Percentiles rank a stretch among this genome's conserved stretches.
These are phyloP conservation scores for Coemansia sp. DNA, from an alignment of 192 early-diverging fungal genomes.

Conservation along the genomic window DNA sequence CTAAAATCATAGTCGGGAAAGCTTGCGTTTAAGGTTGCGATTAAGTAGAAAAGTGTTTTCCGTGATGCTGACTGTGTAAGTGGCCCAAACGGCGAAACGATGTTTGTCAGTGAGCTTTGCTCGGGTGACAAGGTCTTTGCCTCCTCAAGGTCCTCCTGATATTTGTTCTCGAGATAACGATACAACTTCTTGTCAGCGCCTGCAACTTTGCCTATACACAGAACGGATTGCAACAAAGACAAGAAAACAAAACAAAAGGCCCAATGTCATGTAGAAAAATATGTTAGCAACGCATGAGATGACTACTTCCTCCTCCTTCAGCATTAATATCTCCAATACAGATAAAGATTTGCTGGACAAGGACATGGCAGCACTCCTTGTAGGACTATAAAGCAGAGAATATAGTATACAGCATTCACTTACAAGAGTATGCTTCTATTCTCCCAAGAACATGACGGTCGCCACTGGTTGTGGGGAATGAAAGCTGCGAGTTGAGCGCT, in stretches of 20 bases:
- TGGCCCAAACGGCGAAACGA: slow-evolving; percentile 85
- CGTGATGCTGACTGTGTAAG: slow-evolving; percentile 80
- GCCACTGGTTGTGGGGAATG: slow-evolving; percentile 73
- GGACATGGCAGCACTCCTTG: neutral
- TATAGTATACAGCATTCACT: slow-evolving; percentile 31
- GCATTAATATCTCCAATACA: neutral
- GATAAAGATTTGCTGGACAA: too few relatives aligned
- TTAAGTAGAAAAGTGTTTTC: slow-evolving; percentile 90
- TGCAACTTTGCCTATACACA: slow-evolving; percentile 81
- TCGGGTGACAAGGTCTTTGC: slow-evolving; percentile 67
- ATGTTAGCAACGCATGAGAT: slow-evolving; percentile 2
- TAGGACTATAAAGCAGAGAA: neutral
- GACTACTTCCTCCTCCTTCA: neutral
- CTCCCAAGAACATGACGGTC: slow-evolving; percentile 82
- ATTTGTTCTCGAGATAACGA: slow-evolving; percentile 83
- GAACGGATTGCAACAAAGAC: neutral
- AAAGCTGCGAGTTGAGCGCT: slow-evolving; percentile 79
- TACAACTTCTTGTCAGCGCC: slow-evolving; percentile 91
- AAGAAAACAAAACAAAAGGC: neutral
- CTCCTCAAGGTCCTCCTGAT: slow-evolving; percentile 64
- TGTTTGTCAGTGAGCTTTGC: slow-evolving; percentile 62
- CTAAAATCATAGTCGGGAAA: slow-evolving; percentile 98
- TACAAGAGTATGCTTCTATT: slow-evolving; percentile 94
- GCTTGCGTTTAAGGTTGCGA: slow-evolving; percentile 92
- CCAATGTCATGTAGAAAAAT: neutral